Conservation (phyloP, 306 rosid species). For the Begonia fuchsioides region DNA sequence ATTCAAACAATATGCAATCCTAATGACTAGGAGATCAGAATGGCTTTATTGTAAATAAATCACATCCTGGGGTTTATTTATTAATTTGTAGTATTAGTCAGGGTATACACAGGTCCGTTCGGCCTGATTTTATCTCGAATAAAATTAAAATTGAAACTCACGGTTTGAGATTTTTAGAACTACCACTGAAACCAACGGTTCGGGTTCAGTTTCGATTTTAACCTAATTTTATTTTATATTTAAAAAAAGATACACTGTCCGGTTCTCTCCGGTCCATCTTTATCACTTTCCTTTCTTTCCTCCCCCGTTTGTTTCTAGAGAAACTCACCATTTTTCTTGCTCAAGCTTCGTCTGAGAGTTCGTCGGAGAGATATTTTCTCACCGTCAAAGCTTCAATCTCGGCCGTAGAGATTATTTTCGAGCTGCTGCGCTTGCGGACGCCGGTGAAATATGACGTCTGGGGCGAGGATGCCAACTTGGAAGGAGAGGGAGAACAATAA, state of each 20-base stretch:
- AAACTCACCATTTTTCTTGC: background rate
- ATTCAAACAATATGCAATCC: slow-evolving; percentile 31
- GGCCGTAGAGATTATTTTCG: background rate
- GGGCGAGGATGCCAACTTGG: too few species aligned
- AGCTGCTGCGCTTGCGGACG: background rate
- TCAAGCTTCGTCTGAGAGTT: background rate
- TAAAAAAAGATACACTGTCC: background rate
- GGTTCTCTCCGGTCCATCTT: background rate
- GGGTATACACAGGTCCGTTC: too few species aligned
- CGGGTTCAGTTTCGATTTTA: too few species aligned
- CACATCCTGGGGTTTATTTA: slow-evolving; percentile 3
- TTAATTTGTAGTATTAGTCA: slow-evolving; percentile 7
- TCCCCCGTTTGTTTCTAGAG: slow-evolving; percentile 13
- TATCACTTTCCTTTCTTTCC: background rate
- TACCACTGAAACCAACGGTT: too few species aligned
- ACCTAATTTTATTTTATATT: too few species aligned
- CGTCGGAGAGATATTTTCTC: background rate
- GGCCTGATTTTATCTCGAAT: too few species aligned
- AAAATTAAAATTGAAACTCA: too few species aligned
- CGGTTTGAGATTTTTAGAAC: too few species aligned
- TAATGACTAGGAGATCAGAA: slow-evolving; percentile 20
- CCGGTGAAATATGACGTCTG: slow-evolving; percentile 24
- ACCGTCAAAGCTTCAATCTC: background rate
- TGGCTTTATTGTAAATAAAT: slow-evolving; percentile 18
- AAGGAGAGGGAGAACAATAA: too few species aligned